Base-by-base conservation (phyloP, 495 filamentous ascomycete species). In the Aspergillus diversus region DNA sequence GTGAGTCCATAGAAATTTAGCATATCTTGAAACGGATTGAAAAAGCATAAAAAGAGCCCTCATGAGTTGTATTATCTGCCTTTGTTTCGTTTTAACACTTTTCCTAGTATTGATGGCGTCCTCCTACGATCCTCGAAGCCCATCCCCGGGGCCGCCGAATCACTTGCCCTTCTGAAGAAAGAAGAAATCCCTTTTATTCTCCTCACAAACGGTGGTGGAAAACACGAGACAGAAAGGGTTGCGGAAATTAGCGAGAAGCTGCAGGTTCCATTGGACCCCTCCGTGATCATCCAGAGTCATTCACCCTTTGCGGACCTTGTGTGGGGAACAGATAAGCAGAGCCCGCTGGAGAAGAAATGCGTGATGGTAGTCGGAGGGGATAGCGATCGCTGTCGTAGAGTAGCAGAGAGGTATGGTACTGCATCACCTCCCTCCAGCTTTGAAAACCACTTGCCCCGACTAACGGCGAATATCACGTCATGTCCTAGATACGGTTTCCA, bases 151-250 rank as follows among this genome's bases (percentile, higher is more conserved):
- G 96, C 96, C 0, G 78, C 85, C n/a, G 78, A 89, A 61, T 82
- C 93, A 13, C 82, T 99, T n/a, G 66, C 72, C 12, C 86, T 85
- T 63, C 87, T 98, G 27, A 85, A 93, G 65, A 67, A 83, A 27
- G 80, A 90, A 54, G 78, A 81, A 7, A 90, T 96, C 53, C 91
- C 90, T 11, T 96, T 91, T 77, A 90, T 96, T 65, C 83, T 97
- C 37, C 82, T 97, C 57, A 97, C 92, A 58, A 97, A 97, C 72
- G 92, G 92, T 67, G 92, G 92, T 50, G 92, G 92, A 56, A 90
- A 88, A 68, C 84, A 85, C 58, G 92, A 97, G 75, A 77, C 76
- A 1, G 85, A 89, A 53, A 86, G 91, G 33, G 88, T 92, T 32
- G 77, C 78, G 0, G 86, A 93, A 59, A 83, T 97, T 49, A 90